Conservation (phyloP, 768 basidiomycete genomes). For the Lactarius evosmus region DNA sequence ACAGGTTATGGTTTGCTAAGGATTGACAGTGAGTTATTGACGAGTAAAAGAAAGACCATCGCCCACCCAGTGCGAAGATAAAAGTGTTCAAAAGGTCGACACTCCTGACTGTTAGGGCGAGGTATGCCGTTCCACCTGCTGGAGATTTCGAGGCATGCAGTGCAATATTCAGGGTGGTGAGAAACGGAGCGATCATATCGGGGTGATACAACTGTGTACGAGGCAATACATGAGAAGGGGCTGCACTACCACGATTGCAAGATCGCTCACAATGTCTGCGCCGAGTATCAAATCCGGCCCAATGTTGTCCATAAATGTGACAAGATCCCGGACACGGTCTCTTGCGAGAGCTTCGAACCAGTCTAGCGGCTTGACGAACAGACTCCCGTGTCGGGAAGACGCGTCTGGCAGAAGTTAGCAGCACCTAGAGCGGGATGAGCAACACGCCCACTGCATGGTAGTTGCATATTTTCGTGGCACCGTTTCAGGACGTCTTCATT, state of each 20-base stretch:
- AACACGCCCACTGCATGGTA: conserved; percentile 61
- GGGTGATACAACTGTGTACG: conserved; percentile 18
- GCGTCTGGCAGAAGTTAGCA: conserved; percentile 41
- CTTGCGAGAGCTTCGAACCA: conserved; percentile 60
- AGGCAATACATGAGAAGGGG: neutral
- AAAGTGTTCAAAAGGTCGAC: conserved; percentile 19
- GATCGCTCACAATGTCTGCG: conserved; percentile 55
- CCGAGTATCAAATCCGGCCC: conserved; percentile 62
- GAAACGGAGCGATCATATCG: conserved; percentile 23
- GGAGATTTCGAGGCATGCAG: conserved; percentile 11
- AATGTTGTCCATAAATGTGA: conserved; percentile 41
- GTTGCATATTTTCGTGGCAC: conserved; percentile 55
- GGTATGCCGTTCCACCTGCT: conserved; percentile 16
- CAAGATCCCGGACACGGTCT: conserved; percentile 23
- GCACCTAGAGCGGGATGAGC: neutral
- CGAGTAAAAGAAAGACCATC: neutral
- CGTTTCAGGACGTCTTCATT: conserved; percentile 59
- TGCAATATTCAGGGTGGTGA: conserved; percentile 23
- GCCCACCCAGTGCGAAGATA: conserved; percentile 17
- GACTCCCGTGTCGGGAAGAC: conserved; percentile 47
- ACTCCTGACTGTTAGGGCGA: conserved; percentile 26
- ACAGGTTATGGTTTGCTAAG: conserved; percentile 18
- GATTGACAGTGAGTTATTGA: neutral
- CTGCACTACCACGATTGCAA: neutral
- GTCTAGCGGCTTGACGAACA: conserved; percentile 52